These are phyloP conservation scores for Platanthera zijinensis DNA, from an alignment of 106 monocot genomes.

Conservation along the genomic window DNA sequence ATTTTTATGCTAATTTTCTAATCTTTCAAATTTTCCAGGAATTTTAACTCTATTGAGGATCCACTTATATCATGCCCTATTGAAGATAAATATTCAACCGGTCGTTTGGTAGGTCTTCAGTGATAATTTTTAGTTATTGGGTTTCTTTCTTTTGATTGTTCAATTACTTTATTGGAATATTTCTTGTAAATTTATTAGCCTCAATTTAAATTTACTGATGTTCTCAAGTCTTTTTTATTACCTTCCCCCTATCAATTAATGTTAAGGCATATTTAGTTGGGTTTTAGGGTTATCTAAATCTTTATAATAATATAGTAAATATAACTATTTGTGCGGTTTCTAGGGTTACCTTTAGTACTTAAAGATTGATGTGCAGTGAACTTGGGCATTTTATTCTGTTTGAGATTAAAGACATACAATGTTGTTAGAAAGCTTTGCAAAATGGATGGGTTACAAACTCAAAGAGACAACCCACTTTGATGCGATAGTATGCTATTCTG, in stretches of 20 bases:
- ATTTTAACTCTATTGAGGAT: constrained; percentile 5
- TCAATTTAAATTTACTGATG: background rate
- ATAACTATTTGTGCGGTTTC: too few relatives aligned
- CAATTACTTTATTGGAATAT: background rate
- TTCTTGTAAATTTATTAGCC: background rate
- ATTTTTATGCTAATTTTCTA: background rate
- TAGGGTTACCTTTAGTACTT: too few relatives aligned
- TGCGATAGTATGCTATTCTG: too few relatives aligned
- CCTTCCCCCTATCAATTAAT: background rate
- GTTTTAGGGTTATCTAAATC: too few relatives aligned
- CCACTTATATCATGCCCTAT: background rate
- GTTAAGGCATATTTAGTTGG: background rate
- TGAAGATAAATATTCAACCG: background rate
- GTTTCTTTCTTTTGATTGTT: background rate
- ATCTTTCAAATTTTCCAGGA: constrained; percentile 5
- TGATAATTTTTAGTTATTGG: background rate
- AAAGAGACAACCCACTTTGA: too few relatives aligned
- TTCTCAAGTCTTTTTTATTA: background rate
- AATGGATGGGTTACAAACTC: too few relatives aligned
- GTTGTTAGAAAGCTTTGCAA: too few relatives aligned
- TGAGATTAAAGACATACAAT: too few relatives aligned
- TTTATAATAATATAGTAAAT: too few relatives aligned
- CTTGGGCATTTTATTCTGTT: too few relatives aligned
- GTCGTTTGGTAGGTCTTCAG: constrained; percentile 2
- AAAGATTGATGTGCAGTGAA: too few relatives aligned